Percentiles rank a stretch among this genome's conserved stretches.
These are phyloP conservation scores for Lagerstroemia speciosa DNA, from an alignment of 345 rosid genomes.

Conservation along the genomic window DNA sequence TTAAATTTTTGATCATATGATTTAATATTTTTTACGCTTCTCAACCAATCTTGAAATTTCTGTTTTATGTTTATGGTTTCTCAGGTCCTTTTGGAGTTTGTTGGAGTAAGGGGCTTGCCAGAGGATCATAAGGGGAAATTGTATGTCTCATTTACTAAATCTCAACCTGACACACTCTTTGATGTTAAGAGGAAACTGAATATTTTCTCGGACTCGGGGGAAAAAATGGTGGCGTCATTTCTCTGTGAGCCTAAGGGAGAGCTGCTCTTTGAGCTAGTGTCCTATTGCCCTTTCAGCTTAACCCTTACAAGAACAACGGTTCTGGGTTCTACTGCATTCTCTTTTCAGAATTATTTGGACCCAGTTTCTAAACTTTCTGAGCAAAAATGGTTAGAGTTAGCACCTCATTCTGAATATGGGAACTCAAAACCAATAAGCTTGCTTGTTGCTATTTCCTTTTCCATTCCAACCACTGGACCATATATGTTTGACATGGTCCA, in stretches of 20 bases:
- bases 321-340: conserved; percentile 51
- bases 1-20: too few species aligned
- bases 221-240: conserved; percentile 64
- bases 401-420: conserved; percentile 30
- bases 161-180: conserved; percentile 55
- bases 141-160: conserved; percentile 55
- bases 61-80: conserved; percentile 11
- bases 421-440: conserved; percentile 42
- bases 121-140: conserved; percentile 52
- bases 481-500: conserved; percentile 42
- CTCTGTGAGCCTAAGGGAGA: conserved; percentile 78
- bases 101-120: conserved; percentile 61
- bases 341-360: conserved; percentile 45
- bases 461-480: conserved; percentile 53
- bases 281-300: conserved; percentile 42
- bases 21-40: too few species aligned
- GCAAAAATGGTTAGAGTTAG: conserved; percentile 74
- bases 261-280: conserved; percentile 60
- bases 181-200: conserved; percentile 47
- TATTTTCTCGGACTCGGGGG: conserved; percentile 45
- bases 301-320: conserved; percentile 30
- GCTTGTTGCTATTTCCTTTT: conserved; percentile 58
- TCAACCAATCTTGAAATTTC: conserved; percentile 1
- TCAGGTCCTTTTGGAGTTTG: conserved; percentile 62
- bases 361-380: conserved; percentile 58